These are phyloP conservation scores for Russula brevipes DNA, from an alignment of 768 basidiomycete species.

Conservation along the genomic window DNA sequence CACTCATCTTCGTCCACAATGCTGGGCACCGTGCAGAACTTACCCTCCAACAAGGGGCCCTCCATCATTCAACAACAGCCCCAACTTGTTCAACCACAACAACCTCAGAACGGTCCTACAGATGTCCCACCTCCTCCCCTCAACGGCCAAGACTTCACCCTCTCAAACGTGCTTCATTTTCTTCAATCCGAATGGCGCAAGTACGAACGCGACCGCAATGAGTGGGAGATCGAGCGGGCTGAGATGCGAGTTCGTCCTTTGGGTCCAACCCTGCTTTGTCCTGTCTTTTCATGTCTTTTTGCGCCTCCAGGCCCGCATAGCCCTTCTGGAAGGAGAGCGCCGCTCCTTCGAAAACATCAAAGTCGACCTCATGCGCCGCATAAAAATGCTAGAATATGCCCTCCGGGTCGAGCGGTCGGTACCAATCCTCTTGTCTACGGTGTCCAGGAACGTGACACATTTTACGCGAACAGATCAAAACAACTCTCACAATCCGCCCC, in stretches of 20 bases:
- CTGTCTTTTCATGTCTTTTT: slow-evolving; percentile 25
- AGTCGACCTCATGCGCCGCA: slow-evolving; percentile 90
- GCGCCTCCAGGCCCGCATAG: slow-evolving; percentile 77
- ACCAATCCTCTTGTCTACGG: slow-evolving; percentile 19
- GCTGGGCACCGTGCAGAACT: slow-evolving; percentile 61
- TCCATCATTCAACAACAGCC: slow-evolving; percentile 50
- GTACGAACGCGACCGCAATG: slow-evolving; percentile 97
- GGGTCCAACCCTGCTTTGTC: slow-evolving; percentile 22
- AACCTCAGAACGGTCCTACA: slow-evolving; percentile 45
- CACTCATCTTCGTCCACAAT: slow-evolving; percentile 44
- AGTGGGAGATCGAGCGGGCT: slow-evolving; percentile 99
- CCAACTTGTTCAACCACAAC: slow-evolving; percentile 46
- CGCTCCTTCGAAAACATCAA: slow-evolving; percentile 97
- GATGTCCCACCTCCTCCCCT: slow-evolving; percentile 70
- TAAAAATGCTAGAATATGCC: slow-evolving; percentile 99
- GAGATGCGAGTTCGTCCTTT: slow-evolving; percentile 85
- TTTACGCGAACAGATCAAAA: slow-evolving; percentile 55
- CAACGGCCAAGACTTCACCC: slow-evolving; percentile 87
- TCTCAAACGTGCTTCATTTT: slow-evolving; percentile 93
- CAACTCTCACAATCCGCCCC: slow-evolving; percentile 61
- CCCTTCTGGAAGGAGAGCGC: slow-evolving; percentile 93
- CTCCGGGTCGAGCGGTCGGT: slow-evolving; percentile 90
- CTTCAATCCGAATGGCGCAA: slow-evolving; percentile 97
- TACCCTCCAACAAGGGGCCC: slow-evolving; percentile 27
- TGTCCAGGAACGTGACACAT: slow-evolving; percentile 32